phyloP scores from a whole-genome alignment of 768 basidiomycete species.

The Trametes elegans region DNA sequence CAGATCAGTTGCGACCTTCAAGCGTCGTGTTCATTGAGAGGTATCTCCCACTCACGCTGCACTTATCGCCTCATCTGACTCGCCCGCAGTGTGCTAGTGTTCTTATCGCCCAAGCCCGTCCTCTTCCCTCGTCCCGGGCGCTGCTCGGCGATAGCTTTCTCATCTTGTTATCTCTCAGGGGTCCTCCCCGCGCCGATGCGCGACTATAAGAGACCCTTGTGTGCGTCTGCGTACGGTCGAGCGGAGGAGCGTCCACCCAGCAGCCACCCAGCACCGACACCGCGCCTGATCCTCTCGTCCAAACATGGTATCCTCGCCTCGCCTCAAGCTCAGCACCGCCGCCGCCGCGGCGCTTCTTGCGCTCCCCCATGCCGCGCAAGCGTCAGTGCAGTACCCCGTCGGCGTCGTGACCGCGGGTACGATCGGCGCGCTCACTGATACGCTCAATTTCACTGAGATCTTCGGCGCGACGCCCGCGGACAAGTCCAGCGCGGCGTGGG shows the following conservation, averaged over 20 bases:
- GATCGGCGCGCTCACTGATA: conserved; percentile 7
- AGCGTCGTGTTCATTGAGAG: too few relatives aligned
- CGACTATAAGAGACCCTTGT: conserved; percentile 1
- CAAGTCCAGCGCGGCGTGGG: conserved; percentile 18
- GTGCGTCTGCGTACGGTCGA: not conserved
- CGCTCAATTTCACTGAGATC: conserved; percentile 18
- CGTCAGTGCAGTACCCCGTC: conserved; percentile 12
- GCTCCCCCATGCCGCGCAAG: conserved; percentile 2
- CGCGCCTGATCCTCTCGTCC: not conserved
- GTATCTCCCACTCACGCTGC: not conserved
- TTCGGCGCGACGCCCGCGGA: conserved; percentile 7
- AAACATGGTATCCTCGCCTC: conserved; percentile 11
- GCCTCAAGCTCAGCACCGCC: conserved; percentile 4
- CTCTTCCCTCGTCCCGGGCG: not conserved
- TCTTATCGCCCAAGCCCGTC: not conserved
- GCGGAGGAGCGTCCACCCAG: not conserved
- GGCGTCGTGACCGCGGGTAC: conserved; percentile 2
- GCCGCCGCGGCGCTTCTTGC: too few relatives aligned
- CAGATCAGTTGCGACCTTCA: not conserved
- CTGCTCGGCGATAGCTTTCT: not conserved
- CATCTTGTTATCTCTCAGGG: conserved; percentile 8
- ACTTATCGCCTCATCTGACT: conserved; percentile 3
- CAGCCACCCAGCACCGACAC: not conserved
- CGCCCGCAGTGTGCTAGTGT: not conserved
- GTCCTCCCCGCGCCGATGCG: not conserved